Conservation (phyloP, 2,329 filamentous ascomycete genomes). For the Fusarium buxicola region DNA sequence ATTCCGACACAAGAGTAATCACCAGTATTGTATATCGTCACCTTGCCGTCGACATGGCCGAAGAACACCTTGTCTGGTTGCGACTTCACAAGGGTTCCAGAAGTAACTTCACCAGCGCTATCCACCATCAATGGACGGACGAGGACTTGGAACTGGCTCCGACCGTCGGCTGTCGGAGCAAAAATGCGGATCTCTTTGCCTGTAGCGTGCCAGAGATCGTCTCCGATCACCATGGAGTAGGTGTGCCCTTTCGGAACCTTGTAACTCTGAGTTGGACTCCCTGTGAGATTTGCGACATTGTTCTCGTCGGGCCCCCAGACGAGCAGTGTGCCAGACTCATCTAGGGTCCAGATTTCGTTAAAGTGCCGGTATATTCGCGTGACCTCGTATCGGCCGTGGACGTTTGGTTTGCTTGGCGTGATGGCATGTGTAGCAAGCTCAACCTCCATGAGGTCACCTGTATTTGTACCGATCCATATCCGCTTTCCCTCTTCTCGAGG, state of each 20-base stretch:
- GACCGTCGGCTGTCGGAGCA: slow-evolving; percentile 75
- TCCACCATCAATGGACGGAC: slow-evolving; percentile 76
- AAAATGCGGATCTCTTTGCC: slow-evolving; percentile 91
- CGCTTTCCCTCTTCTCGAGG: slow-evolving; percentile 83
- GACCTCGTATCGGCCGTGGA: slow-evolving; percentile 83
- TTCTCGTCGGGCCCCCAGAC: slow-evolving; percentile 84
- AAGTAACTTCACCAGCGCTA: slow-evolving; percentile 86
- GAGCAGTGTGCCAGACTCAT: slow-evolving; percentile 86
- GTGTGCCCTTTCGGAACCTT: slow-evolving; percentile 84
- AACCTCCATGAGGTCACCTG: slow-evolving; percentile 89
- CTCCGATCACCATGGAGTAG: slow-evolving; percentile 88
- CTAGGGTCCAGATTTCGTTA: slow-evolving; percentile 93
- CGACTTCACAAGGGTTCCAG: slow-evolving; percentile 79
- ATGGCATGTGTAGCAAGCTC: slow-evolving; percentile 82
- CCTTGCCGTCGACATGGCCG: slow-evolving; percentile 92
- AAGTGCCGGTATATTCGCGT: slow-evolving; percentile 87
- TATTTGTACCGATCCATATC: slow-evolving; percentile 90
- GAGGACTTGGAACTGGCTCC: slow-evolving; percentile 79
- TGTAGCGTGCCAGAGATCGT: slow-evolving; percentile 86
- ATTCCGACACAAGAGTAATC: slow-evolving; percentile 83
- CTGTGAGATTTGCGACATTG: slow-evolving; percentile 78
- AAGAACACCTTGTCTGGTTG: slow-evolving; percentile 86
- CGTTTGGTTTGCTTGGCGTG: slow-evolving; percentile 73
- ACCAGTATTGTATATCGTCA: slow-evolving; percentile 87
- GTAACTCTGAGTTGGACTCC: slow-evolving; percentile 78